These are phyloP conservation scores for Nothopassalora personata DNA, from an alignment of 2,329 filamentous ascomycete genomes.

Conservation along the genomic window DNA sequence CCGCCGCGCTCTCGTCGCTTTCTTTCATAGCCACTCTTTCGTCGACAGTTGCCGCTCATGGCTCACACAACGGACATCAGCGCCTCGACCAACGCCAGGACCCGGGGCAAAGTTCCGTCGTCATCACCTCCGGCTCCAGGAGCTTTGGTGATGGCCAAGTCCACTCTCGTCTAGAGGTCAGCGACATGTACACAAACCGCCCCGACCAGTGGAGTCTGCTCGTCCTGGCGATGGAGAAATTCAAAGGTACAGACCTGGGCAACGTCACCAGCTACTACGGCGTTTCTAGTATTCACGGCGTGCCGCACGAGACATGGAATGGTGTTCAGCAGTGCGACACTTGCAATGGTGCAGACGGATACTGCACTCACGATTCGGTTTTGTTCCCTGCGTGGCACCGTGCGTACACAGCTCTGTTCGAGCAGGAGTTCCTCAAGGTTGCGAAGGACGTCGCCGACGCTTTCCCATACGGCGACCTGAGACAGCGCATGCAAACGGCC, in stretches of 20 bases:
- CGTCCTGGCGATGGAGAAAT: conserved; percentile 17
- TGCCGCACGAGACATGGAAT: conserved; percentile 29
- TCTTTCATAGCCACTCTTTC: background rate
- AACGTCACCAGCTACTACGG: conserved; percentile 15
- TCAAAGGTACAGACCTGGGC: conserved; percentile 6
- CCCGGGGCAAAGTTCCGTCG: background rate
- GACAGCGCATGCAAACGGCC: conserved; percentile 23
- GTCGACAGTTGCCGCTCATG: conserved; percentile 1
- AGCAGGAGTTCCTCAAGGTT: conserved; percentile 29
- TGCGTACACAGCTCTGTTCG: conserved; percentile 31
- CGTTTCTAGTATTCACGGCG: conserved; percentile 25
- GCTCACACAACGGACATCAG: background rate
- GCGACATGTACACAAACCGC: conserved; percentile 12
- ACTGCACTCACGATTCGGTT: conserved; percentile 33
- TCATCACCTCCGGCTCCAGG: conserved; percentile 18
- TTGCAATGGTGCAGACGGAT: conserved; percentile 29
- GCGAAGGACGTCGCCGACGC: conserved; percentile 26
- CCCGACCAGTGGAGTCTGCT: conserved; percentile 19
- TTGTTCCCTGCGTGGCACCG: conserved; percentile 34
- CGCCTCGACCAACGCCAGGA: conserved; percentile 1
- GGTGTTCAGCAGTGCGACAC: conserved; percentile 25
- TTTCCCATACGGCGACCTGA: conserved; percentile 18
- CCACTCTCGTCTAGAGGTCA: conserved; percentile 18
- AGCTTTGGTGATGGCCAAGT: conserved; percentile 14
- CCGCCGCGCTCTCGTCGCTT: conserved; percentile 6